These are phyloP conservation scores for Jamesozyma piceae DNA, from an alignment of 805 yeast genomes.

Conservation along the genomic window DNA sequence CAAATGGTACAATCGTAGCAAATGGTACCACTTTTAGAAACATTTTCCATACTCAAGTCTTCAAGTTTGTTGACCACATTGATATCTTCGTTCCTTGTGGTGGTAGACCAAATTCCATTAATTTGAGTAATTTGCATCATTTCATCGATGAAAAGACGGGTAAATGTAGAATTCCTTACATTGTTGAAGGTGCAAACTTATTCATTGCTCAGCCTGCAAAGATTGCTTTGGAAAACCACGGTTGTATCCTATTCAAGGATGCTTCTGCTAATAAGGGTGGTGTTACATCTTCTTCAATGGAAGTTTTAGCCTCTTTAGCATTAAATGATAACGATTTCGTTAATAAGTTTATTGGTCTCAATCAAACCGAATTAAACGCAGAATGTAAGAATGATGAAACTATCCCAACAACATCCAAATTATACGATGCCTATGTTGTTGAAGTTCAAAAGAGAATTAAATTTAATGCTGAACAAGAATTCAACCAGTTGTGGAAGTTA, in stretches of 20 bases:
- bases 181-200: constrained; percentile 96
- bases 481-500: constrained; percentile 77
- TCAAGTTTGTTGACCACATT: constrained; percentile 53
- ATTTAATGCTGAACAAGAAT: constrained; percentile 73
- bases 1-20: constrained; percentile 61
- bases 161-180: constrained; percentile 67
- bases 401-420: constrained; percentile 17
- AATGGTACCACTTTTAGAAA: constrained; percentile 89
- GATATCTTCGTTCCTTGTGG: constrained; percentile 96
- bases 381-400: constrained; percentile 8
- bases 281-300: constrained; percentile 92
- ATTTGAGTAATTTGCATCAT: constrained; percentile 65
- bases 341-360: constrained; percentile 49
- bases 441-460: constrained; percentile 73
- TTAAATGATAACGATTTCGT: constrained; percentile 79
- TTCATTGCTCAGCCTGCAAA: constrained; percentile 93
- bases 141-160: constrained; percentile 71
- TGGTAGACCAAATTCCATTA: constrained; percentile 95
- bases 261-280: constrained; percentile 98
- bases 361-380: not conserved
- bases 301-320: constrained; percentile 88
- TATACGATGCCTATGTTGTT: constrained; percentile 75
- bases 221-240: constrained; percentile 74
- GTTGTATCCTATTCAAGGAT: constrained; percentile 82
- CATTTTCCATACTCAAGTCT: constrained; percentile 69